These are phyloP conservation scores for Cydonia oblonga DNA, from an alignment of 331 rosid species.

Conservation along the genomic window DNA sequence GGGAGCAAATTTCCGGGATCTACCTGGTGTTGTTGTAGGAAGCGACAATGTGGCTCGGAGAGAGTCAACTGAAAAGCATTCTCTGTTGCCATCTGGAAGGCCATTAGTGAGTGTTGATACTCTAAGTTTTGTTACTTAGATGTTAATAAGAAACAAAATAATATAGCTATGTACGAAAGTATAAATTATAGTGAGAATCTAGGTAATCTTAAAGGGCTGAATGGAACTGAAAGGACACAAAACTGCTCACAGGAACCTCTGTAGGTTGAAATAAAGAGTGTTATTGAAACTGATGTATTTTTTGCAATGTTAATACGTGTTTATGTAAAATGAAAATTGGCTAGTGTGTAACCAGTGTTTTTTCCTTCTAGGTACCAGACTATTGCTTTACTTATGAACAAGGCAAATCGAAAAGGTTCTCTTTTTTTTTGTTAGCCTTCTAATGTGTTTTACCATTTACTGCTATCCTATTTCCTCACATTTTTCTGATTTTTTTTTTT, in stretches of 20 bases:
- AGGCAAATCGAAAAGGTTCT: constrained; percentile 44
- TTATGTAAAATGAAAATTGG: background rate
- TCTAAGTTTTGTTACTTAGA: background rate
- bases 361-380: constrained; percentile 31
- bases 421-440: background rate
- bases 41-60: constrained; percentile 69
- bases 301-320: background rate
- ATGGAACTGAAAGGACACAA: background rate
- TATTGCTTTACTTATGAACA: constrained; percentile 37
- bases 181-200: too few relatives aligned
- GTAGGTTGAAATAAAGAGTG: background rate
- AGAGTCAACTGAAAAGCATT: constrained; percentile 23
- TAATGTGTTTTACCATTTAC: background rate
- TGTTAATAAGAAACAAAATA: background rate
- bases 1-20: constrained; percentile 96
- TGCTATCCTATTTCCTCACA: background rate
- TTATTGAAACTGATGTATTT: background rate
- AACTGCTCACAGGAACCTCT: background rate
- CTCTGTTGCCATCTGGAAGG: constrained; percentile 68
- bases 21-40: constrained; percentile 87
- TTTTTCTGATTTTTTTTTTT: background rate
- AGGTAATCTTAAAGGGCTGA: background rate
- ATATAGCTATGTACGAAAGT: background rate
- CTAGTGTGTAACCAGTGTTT: background rate
- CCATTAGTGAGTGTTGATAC: constrained; percentile 46